Base-by-base conservation (phyloP, 108 stramenopile species). In the Fragilaria crotonensis region DNA sequence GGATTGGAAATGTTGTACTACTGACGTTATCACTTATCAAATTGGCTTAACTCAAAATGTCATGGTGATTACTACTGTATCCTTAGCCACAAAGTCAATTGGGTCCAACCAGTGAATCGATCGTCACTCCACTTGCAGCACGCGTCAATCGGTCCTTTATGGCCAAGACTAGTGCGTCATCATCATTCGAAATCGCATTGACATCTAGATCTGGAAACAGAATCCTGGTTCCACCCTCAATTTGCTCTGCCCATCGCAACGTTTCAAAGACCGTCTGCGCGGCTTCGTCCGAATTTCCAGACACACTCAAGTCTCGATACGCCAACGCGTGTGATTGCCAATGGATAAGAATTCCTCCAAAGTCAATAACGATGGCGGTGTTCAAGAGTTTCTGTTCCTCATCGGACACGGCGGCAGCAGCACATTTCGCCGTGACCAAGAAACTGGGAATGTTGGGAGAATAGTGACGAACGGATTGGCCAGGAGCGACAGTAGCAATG, bases 401-500 rank as follows among this genome's bases (percentile, higher is more conserved):
- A 7, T 68, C 59, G 22, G 57, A 54, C 32, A 62, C 32, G 20
- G 61, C 48, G 9, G 30, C 44, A 14, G 33, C 30, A 25, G 3
- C 20, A 9, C 61, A 57, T 49, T 71, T 46, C 0, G 62, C 45
- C 4, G 79, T 66, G 7, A 94, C 30, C 54, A 96, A 73, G 61
- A 69, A 93, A 48, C 87, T 87, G 21, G 85, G 83, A 19, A 94
- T 73, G 64, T 95, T 73, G n/a, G 97, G 97, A 21, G 97, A 93
- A 68, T 98, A 98, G 63, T 98, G 97, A 30, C 87, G 93, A 60
- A 96, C 67, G 19, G 77, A 81, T 72, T 98, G 97, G 2, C 97
- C 97, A 0, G 97, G 97, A 0, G 95, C 90, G 2, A 90, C 90
- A 49, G 76, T 76, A 22, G 72, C 63, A 19, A 74, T 75, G 2